Evolutionary conservation across 1,284 basidiomycete genomes (phyloP).

Genomic region (Rugosomyces carneus): DNA sequence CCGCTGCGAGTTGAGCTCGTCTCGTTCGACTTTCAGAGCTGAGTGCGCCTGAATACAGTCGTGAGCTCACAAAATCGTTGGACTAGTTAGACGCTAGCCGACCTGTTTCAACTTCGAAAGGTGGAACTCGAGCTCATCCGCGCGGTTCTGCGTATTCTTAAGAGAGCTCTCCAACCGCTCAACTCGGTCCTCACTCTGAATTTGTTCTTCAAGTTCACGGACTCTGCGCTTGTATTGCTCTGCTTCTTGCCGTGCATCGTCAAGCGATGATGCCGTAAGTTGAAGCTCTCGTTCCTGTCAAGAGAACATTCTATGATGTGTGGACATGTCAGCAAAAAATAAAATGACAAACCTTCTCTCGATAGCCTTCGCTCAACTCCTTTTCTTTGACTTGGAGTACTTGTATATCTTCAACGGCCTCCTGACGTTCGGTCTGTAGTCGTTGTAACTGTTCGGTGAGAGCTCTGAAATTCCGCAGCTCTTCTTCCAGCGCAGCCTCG

Average conservation of each 20-base stretch:
- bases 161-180: slow-evolving; percentile 65
- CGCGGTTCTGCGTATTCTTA: slow-evolving; percentile 71
- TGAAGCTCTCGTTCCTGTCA: slow-evolving; percentile 68
- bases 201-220: slow-evolving; percentile 71
- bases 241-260: slow-evolving; percentile 47
- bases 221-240: slow-evolving; percentile 50
- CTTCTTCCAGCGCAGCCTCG: slow-evolving; percentile 36
- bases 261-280: slow-evolving; percentile 44
- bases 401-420: slow-evolving; percentile 32
- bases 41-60: slow-evolving; percentile 41
- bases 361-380: slow-evolving; percentile 47
- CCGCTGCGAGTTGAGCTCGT: slow-evolving; percentile 43
- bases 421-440: slow-evolving; percentile 29
- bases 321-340: not conserved
- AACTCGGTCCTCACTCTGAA: slow-evolving; percentile 73
- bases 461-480: slow-evolving; percentile 32
- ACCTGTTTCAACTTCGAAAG: slow-evolving; percentile 74
- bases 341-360: slow-evolving; percentile 49
- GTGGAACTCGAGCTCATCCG: slow-evolving; percentile 75
- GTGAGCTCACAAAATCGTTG: slow-evolving; percentile 7
- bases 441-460: slow-evolving; percentile 39
- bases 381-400: slow-evolving; percentile 45
- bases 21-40: slow-evolving; percentile 54
- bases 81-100: slow-evolving; percentile 9
- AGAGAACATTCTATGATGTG: slow-evolving; percentile 2